Percentiles rank a stretch among this genome's conserved stretches.
Conservation (phyloP, 345 rosid genomes). For the Lepidium africanum region DNA sequence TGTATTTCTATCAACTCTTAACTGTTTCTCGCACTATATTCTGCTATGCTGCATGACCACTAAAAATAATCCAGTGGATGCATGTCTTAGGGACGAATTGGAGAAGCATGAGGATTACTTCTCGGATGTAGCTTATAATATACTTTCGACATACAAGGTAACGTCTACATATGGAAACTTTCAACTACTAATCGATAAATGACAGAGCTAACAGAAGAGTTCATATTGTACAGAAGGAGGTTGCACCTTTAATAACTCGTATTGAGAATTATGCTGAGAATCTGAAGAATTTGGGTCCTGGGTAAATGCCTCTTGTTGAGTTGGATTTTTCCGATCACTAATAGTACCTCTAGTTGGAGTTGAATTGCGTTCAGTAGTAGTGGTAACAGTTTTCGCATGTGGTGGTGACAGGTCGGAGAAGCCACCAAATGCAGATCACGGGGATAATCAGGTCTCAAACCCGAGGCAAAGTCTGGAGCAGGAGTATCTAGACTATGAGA, state of each 20-base stretch:
- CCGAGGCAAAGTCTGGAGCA: conserved; percentile 84
- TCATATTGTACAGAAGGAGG: conserved; percentile 52
- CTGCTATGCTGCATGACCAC: not conserved
- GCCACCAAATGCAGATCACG: conserved; percentile 35
- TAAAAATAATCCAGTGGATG: not conserved
- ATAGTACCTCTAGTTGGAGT: not conserved
- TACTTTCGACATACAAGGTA: conserved; percentile 79
- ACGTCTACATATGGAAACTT: not conserved
- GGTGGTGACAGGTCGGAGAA: conserved; percentile 48
- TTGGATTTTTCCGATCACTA: not conserved
- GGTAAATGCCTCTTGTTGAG: conserved; percentile 36
- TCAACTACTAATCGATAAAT: not conserved
- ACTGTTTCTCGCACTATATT: conserved; percentile 1
- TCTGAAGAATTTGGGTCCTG: conserved; percentile 60
- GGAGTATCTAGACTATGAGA: conserved; percentile 84
- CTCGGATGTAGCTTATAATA: conserved; percentile 52
- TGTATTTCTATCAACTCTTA: conserved; percentile 42
- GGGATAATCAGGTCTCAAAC: conserved; percentile 43
- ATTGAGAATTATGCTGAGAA: conserved; percentile 81
- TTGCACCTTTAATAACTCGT: conserved; percentile 63
- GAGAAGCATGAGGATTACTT: conserved; percentile 79
- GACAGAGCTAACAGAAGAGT: not conserved
- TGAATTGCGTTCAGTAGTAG: conserved; percentile 5
- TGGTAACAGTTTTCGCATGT: conserved; percentile 16
- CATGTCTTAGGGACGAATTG: conserved; percentile 61